phyloP scores from a whole-genome alignment of 2,329 filamentous ascomycete species.

The Fusarium albidum region DNA sequence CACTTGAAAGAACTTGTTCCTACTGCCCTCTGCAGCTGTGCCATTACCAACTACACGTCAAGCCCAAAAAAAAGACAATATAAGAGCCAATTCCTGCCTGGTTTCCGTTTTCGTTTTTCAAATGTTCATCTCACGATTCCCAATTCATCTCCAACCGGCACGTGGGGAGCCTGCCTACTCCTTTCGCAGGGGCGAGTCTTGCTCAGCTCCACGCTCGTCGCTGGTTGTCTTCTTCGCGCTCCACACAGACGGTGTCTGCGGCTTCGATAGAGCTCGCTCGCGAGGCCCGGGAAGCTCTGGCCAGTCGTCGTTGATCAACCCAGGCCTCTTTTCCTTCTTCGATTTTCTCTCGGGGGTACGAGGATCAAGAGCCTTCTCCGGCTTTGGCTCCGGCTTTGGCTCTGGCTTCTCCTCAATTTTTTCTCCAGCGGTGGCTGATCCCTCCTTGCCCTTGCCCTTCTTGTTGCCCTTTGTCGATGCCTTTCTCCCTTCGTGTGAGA shows the following conservation, averaged over 20 bases:
- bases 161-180: neutral
- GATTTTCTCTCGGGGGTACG: conserved; percentile 19
- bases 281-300: conserved; percentile 38
- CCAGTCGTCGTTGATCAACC: conserved; percentile 38
- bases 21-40: conserved; percentile 1
- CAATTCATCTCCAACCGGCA: neutral
- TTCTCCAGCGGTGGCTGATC: conserved; percentile 4
- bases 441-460: conserved; percentile 28
- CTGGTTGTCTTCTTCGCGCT: conserved; percentile 21
- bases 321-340: conserved; percentile 21
- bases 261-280: conserved; percentile 35
- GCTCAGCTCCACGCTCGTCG: conserved; percentile 3
- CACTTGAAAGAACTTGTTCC: conserved; percentile 4
- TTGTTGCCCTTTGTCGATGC: conserved; percentile 23
- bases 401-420: conserved; percentile 12
- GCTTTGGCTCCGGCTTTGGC: conserved; percentile 3
- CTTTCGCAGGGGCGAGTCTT: conserved; percentile 22
- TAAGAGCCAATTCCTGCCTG: conserved; percentile 2
- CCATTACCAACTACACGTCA: neutral
- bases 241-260: conserved; percentile 34
- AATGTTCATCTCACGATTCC: conserved; percentile 1
- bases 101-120: no score
- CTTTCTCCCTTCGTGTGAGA: conserved; percentile 17
- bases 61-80: conserved; percentile 1
- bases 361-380: conserved; percentile 9